phyloP scores from a whole-genome alignment of 495 filamentous ascomycete genomes.

The Daldinia caldariorum region DNA sequence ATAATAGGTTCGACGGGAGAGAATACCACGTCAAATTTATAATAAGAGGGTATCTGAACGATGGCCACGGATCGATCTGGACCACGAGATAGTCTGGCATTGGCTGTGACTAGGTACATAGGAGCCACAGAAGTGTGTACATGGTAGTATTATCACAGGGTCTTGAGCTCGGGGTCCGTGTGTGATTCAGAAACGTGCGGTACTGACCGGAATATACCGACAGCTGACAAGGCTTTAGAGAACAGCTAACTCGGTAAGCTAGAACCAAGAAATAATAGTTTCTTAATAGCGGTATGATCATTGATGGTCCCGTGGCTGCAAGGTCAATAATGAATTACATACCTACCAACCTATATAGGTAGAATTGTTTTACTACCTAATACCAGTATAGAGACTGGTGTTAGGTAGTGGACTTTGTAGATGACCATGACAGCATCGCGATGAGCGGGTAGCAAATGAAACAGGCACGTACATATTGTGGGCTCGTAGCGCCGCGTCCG shows the following conservation, averaged over 20 bases:
- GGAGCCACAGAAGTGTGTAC: background rate
- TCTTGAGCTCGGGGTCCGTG: conserved; percentile 31
- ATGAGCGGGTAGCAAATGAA: background rate
- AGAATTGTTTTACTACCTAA: background rate
- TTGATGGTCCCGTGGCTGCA: background rate
- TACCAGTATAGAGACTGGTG: no score
- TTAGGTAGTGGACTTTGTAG: background rate
- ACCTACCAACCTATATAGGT: background rate
- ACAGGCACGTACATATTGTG: conserved; percentile 7
- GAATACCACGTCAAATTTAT: conserved; percentile 9
- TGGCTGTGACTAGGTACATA: background rate
- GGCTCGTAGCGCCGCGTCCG: background rate
- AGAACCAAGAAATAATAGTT: background rate
- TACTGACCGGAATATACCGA: conserved; percentile 12
- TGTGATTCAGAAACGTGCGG: conserved; percentile 18
- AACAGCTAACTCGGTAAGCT: background rate
- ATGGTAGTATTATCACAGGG: conserved; percentile 22
- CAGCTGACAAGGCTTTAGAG: conserved; percentile 1
- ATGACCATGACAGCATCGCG: background rate
- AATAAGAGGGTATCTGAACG: conserved; percentile 9
- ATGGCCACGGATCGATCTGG: conserved; percentile 10
- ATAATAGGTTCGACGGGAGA: conserved; percentile 1
- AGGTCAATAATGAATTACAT: background rate
- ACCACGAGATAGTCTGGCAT: conserved; percentile 2
- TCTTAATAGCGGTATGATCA: background rate